Conservation (phyloP, 306 rosid genomes). For the Cucurbita ficifolia region DNA sequence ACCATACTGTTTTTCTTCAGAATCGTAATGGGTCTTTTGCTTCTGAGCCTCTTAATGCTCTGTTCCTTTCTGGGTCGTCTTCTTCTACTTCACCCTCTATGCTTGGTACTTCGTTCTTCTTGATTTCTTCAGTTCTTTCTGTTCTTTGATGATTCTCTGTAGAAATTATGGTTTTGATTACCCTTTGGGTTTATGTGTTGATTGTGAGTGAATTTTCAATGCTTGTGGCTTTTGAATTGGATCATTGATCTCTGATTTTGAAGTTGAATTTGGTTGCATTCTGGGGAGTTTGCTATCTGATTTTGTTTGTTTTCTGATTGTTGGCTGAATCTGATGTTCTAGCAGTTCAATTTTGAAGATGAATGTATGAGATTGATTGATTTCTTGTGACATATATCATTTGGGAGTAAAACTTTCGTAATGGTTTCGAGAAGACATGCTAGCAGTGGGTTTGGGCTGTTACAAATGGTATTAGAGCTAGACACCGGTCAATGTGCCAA, state of each 20-base stretch:
- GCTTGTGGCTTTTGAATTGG: background rate
- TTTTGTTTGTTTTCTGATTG: background rate
- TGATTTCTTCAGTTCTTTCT: background rate
- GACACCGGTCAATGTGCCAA: no score
- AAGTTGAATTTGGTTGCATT: background rate
- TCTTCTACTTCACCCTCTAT: constrained; percentile 30
- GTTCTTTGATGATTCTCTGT: background rate
- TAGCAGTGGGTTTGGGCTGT: background rate
- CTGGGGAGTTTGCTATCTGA: background rate
- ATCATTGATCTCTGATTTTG: background rate
- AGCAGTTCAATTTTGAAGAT: background rate
- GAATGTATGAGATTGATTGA: background rate
- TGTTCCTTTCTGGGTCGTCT: constrained; percentile 44
- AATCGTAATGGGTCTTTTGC: constrained; percentile 20
- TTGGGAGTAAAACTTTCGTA: background rate
- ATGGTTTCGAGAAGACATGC: background rate
- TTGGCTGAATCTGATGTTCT: background rate
- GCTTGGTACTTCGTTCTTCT: constrained; percentile 18
- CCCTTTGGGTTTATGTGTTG: background rate
- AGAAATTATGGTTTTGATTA: background rate
- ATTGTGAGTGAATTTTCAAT: background rate
- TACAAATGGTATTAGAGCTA: no score
- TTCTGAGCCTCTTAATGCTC: constrained; percentile 37
- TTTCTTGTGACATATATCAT: background rate
- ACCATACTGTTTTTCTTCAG: constrained; percentile 25